Conservation (phyloP, 2,329 filamentous ascomycete genomes). For the Aspergillus udagawae region DNA sequence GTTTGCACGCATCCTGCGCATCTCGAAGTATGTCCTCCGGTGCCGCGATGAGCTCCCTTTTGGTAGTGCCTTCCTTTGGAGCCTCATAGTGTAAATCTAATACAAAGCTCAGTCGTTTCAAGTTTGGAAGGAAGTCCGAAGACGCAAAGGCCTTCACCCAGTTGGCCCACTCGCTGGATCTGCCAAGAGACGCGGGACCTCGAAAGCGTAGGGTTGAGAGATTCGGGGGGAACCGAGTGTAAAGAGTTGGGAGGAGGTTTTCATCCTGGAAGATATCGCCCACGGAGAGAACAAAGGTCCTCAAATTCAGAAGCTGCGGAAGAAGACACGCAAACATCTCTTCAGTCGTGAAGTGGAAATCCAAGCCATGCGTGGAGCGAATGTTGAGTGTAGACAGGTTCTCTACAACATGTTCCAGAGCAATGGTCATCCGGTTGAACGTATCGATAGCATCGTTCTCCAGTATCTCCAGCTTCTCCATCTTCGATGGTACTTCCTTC, state of each 20-base stretch:
- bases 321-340: conserved; percentile 10
- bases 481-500: conserved; percentile 1
- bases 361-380: conserved; percentile 16
- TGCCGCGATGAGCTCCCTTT: neutral
- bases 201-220: conserved; percentile 21
- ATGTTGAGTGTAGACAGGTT: conserved; percentile 16
- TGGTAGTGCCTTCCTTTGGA: neutral
- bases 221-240: conserved; percentile 19
- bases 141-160: conserved; percentile 22
- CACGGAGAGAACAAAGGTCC: conserved; percentile 17
- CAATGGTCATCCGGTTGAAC: conserved; percentile 16
- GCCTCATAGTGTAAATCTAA: conserved; percentile 17
- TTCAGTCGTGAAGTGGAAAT: conserved; percentile 16
- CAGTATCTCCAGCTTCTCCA: conserved; percentile 22
- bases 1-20: conserved; percentile 16
- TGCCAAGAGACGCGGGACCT: conserved; percentile 18
- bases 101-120: conserved; percentile 20
- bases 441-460: conserved; percentile 24
- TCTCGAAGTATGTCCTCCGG: conserved; percentile 8
- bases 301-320: conserved; percentile 9
- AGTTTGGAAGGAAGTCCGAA: conserved; percentile 14
- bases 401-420: conserved; percentile 15
- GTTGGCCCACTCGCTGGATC: conserved; percentile 16
- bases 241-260: conserved; percentile 11
- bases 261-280: conserved; percentile 20